Evolutionary conservation across 768 basidiomycete genomes (phyloP), one percentile per base, ranked within the genome.

Genomic region (Boletus subcaerulescens): DNA sequence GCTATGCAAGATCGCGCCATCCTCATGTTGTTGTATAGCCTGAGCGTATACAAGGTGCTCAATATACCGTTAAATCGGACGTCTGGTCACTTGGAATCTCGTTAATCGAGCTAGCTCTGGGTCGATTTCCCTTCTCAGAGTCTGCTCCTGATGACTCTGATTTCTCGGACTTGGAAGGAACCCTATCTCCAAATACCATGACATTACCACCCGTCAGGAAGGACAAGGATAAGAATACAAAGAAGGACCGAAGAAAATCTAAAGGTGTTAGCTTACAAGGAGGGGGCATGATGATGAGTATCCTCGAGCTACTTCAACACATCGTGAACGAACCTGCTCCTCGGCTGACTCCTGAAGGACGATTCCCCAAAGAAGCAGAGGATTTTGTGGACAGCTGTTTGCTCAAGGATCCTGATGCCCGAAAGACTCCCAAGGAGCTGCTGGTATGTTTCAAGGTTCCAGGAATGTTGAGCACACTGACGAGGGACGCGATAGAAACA

Each of bases 251-350:
- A 72, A 77, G 88, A 65, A 93, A 92, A 81, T 91, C 89, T 67
- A 89, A 85, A 63, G 96, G 96, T 45, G 96, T 98, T 52, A 91
- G 87, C 62, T 73, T 97, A 60, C 93, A 95, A 68, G 96, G 96
- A 36, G 91, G 93, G 2, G 91, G 89, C 31, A 94, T 93, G 89
- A 97, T 93, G 60, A 98, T 99, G 95, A 91, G 89, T 65, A 98
- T 99, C 71, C 74, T 99, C 60, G 97, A 99, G 74, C 72, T 99
- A 49, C 75, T 99, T 58, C 97, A 98, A 68, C 93, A 98, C 69
- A 98, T 99, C 63, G 97, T 99, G 49, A 98, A 98, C 67, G 97
- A 98, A 74, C 93, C 96, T 54, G 96, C 97, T 26, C 97, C 97
- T 40, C 79, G 83, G 66, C 72, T 99, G 60, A 86, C 86, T 12